Percentiles rank a stretch among this genome's conserved stretches.
These are phyloP conservation scores for Euryodendron excelsum DNA, from an alignment of 148 eudicot species.

Conservation along the genomic window DNA sequence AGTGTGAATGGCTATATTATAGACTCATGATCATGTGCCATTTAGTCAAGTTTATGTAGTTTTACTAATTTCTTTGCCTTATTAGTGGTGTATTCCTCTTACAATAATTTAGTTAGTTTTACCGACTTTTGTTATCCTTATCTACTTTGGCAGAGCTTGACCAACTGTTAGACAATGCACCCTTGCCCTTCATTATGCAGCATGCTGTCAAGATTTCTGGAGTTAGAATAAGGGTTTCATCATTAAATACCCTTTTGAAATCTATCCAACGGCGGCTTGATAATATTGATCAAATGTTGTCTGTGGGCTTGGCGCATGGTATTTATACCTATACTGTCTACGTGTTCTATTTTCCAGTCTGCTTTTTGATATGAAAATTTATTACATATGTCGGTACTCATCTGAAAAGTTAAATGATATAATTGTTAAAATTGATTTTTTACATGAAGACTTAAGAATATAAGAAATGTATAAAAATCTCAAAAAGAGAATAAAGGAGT, in stretches of 20 bases:
- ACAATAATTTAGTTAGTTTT: neutral
- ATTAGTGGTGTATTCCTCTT: neutral
- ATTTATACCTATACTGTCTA: conserved; percentile 10
- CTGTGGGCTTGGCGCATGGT: conserved; percentile 60
- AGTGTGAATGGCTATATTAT: neutral
- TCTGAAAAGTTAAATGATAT: too few species aligned
- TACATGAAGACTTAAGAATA: neutral
- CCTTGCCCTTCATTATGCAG: conserved; percentile 88
- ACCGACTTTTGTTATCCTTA: neutral
- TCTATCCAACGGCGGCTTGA: conserved; percentile 88
- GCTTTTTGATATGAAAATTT: neutral
- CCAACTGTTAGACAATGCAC: conserved; percentile 79
- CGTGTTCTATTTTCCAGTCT: neutral
- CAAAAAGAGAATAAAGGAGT: too few species aligned
- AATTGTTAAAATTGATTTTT: too few species aligned
- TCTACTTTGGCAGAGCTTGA: conserved; percentile 62
- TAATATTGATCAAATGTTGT: conserved; percentile 64
- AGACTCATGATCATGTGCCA: neutral
- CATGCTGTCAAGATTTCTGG: conserved; percentile 80
- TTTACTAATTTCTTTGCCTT: neutral
- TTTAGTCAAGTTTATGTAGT: neutral
- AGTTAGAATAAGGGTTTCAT: conserved; percentile 71
- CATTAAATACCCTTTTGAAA: conserved; percentile 62
- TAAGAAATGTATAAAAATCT: too few species aligned
- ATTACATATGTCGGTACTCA: neutral